Percentiles rank a stretch among this genome's conserved stretches.
These are phyloP conservation scores for Aleurites moluccanus DNA, from an alignment of 441 rosid species.

Conservation along the genomic window DNA sequence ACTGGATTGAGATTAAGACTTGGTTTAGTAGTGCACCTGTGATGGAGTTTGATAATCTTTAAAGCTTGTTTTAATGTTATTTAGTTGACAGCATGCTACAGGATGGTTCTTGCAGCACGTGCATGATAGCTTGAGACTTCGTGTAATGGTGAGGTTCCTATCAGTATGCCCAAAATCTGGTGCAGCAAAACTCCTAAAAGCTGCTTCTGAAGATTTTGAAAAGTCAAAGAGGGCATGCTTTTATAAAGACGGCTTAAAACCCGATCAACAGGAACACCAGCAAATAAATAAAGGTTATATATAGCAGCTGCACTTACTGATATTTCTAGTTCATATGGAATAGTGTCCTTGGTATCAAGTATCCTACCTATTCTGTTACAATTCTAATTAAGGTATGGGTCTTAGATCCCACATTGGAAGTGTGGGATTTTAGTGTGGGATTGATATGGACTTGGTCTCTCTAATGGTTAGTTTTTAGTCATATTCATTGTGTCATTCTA, in stretches of 20 bases:
- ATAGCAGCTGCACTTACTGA: slow-evolving; percentile 7
- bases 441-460: too few species aligned
- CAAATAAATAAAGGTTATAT: slow-evolving; percentile 43
- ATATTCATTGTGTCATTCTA: not conserved
- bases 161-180: slow-evolving; percentile 73
- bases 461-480: too few species aligned
- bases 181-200: slow-evolving; percentile 67
- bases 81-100: slow-evolving; percentile 64
- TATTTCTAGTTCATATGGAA: not conserved
- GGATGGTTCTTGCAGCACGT: slow-evolving; percentile 84
- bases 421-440: too few species aligned
- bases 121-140: slow-evolving; percentile 75
- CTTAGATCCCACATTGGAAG: too few species aligned
- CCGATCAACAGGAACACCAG: slow-evolving; percentile 43
- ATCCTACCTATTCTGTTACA: not conserved
- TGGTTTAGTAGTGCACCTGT: not conserved
- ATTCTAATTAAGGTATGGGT: too few species aligned
- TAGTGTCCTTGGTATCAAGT: not conserved
- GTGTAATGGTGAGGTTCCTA: slow-evolving; percentile 77
- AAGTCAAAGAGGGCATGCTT: slow-evolving; percentile 62
- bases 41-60: not conserved
- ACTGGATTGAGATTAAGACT: not conserved
- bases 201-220: slow-evolving; percentile 72
- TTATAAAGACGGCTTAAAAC: slow-evolving; percentile 45
- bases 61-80: slow-evolving; percentile 20